A percentile compares a stretch with the other conserved stretches of the same genome.
Conservation (phyloP, 2,329 filamentous ascomycete genomes). For the Trichoderma afroharzianum region DNA sequence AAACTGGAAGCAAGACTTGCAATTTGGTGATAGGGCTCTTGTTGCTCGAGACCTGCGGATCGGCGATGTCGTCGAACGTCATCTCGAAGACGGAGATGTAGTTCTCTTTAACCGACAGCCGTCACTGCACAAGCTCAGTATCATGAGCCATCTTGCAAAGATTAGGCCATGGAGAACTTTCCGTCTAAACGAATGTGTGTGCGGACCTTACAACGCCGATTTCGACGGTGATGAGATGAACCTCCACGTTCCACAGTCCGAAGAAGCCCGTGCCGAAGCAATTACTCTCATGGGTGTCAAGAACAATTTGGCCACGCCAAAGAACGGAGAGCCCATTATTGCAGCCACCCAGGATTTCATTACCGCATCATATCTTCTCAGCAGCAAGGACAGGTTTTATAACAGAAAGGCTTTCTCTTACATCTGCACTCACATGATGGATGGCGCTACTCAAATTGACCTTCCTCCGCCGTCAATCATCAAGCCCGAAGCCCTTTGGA, state of each 20-base stretch:
- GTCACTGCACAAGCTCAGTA: constrained; percentile 96
- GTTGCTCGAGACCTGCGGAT: constrained; percentile 72
- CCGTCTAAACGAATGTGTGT: constrained; percentile 95
- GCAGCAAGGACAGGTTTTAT: constrained; percentile 89
- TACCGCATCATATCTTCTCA: constrained; percentile 86
- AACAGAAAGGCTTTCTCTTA: constrained; percentile 85
- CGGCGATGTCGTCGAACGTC: constrained; percentile 89
- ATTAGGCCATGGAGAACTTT: constrained; percentile 94
- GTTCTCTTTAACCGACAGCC: constrained; percentile 98
- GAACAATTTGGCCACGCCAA: constrained; percentile 90
- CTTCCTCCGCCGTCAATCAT: constrained; percentile 82
- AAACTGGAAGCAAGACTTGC: constrained; percentile 68
- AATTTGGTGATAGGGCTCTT: constrained; percentile 66
- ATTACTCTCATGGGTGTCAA: constrained; percentile 98
- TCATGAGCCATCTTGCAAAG: constrained; percentile 92
- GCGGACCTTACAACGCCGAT: constrained; percentile 96
- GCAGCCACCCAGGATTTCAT: constrained; percentile 99
- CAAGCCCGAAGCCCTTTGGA: constrained; percentile 87
- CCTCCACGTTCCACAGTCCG: constrained; percentile 93
- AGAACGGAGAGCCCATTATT: constrained; percentile 97
- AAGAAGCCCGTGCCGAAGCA: constrained; percentile 92
- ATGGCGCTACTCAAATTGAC: constrained; percentile 71
- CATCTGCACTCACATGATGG: constrained; percentile 91
- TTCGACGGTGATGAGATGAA: constrained; percentile 99
- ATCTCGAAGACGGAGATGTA: constrained; percentile 91